A percentile compares a stretch with the other conserved stretches of the same genome.
Conservation (phyloP, 2,329 filamentous ascomycete species). For the Penicillium freii region DNA sequence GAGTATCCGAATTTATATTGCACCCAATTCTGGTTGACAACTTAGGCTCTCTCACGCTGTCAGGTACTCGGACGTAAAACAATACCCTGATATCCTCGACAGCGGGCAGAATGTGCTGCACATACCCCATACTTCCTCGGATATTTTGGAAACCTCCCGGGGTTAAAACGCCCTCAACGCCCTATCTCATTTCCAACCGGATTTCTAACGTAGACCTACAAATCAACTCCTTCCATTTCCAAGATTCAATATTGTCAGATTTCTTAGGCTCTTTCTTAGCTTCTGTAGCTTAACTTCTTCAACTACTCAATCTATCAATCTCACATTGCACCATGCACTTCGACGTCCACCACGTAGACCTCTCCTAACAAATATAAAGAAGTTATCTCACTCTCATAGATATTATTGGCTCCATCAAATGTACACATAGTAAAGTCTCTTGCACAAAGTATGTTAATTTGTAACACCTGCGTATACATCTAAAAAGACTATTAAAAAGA, state of each 20-base stretch:
- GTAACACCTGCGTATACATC: no score
- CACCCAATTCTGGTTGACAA: no score
- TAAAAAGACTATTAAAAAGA: no score
- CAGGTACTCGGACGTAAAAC: not conserved
- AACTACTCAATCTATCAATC: no score
- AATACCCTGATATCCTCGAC: not conserved
- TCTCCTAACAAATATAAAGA: not conserved
- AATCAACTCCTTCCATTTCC: constrained; percentile 13
- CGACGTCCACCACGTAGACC: not conserved
- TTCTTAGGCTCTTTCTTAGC: no score
- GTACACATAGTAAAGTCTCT: not conserved
- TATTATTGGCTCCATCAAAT: no score
- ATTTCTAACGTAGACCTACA: not conserved
- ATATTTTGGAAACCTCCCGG: not conserved
- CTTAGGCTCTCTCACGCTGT: not conserved
- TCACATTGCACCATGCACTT: no score
- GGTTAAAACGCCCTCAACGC: not conserved
- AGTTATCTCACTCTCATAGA: not conserved
- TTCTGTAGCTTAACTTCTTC: no score
- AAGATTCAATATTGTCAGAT: constrained; percentile 3
- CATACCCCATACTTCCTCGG: no score
- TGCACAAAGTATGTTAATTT: no score
- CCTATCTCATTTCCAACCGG: not conserved
- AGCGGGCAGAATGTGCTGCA: not conserved
- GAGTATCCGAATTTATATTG: not conserved